Evolutionary conservation across 805 yeast genomes (phyloP).

Genomic region (Blastobotrys terrestris): DNA sequence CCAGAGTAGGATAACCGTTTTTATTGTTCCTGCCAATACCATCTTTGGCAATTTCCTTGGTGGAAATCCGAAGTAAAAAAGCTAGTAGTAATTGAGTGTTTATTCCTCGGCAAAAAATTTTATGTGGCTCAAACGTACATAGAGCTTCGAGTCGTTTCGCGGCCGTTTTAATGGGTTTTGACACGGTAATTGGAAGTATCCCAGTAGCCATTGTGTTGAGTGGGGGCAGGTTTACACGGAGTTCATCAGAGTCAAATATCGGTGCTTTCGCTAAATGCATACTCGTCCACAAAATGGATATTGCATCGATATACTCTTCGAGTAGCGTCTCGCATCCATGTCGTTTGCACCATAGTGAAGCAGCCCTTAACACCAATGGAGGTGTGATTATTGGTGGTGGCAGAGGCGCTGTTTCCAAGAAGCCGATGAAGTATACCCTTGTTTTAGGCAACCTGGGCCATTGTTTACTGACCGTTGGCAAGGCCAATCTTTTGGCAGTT

Average conservation of each 20-base stretch:
- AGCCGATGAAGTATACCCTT: background rate
- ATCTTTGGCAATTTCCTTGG: background rate
- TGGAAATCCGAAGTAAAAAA: background rate
- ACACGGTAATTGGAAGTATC: background rate
- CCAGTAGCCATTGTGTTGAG: background rate
- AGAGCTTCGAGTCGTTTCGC: background rate
- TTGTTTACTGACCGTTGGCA: background rate
- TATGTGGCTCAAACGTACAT: background rate
- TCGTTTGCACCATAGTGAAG: background rate
- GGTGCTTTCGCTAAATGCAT: background rate
- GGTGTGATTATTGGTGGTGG: background rate
- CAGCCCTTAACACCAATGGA: background rate
- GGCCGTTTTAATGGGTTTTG: background rate
- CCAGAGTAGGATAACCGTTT: background rate
- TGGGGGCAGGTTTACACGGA: background rate
- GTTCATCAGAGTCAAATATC: background rate
- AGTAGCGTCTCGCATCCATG: background rate
- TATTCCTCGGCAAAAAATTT: background rate
- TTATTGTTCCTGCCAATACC: background rate
- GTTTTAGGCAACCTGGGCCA: background rate
- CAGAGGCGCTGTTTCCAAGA: background rate
- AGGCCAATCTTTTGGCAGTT: background rate
- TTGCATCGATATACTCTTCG: background rate
- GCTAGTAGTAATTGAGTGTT: background rate
- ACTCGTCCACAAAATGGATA: background rate